Conservation (phyloP, 352 stramenopile species). For the Plasmopara viticola region DNA sequence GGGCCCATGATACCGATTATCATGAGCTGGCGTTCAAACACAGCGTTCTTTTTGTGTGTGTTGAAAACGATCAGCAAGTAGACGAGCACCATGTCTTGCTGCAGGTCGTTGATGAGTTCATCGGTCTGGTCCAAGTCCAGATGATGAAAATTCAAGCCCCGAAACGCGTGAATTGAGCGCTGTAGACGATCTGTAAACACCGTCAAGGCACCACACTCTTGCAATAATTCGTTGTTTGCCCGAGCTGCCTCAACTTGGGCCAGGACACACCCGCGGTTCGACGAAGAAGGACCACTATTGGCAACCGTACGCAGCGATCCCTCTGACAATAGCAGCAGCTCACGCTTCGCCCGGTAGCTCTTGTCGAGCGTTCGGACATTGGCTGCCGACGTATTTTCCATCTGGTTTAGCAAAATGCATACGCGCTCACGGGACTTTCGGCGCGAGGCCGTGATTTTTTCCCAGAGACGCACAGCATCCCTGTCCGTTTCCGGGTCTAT, state of each 20-base stretch:
- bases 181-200: conserved; percentile 61
- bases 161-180: conserved; percentile 60
- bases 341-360: conserved; percentile 63
- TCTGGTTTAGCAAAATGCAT: conserved; percentile 47
- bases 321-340: conserved; percentile 59
- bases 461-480: conserved; percentile 49
- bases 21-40: conserved; percentile 68
- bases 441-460: conserved; percentile 48
- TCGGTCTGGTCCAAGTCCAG: conserved; percentile 65
- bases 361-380: conserved; percentile 61
- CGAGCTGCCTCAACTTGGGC: conserved; percentile 48
- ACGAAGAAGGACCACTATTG: conserved; percentile 9
- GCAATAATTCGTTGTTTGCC: conserved; percentile 64
- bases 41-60: conserved; percentile 45
- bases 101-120: conserved; percentile 50
- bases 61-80: conserved; percentile 78
- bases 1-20: conserved; percentile 50
- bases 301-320: conserved; percentile 25
- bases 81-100: conserved; percentile 74
- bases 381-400: conserved; percentile 56
- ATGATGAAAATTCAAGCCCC: conserved; percentile 65
- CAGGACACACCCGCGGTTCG: conserved; percentile 18
- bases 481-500: conserved; percentile 41
- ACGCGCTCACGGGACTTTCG: conserved; percentile 63
- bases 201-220: conserved; percentile 59